These are phyloP conservation scores for Stentor roeselii DNA, from an alignment of 73 alveolate species.

Conservation along the genomic window DNA sequence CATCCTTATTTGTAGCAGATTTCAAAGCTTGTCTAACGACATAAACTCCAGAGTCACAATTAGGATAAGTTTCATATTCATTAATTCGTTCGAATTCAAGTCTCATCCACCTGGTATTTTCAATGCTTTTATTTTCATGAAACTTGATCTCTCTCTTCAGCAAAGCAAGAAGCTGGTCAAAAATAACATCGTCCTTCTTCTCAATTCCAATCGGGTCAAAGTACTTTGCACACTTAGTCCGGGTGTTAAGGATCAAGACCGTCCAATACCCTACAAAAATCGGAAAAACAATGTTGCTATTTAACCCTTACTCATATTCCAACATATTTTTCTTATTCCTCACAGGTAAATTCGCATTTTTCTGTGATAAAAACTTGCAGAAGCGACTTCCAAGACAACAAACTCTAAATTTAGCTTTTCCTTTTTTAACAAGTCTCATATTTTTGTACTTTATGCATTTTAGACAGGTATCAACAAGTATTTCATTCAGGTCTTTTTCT, in stretches of 20 bases:
- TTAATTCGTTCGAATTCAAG: not conserved
- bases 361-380: not conserved
- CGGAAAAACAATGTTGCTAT: not conserved
- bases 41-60: not conserved
- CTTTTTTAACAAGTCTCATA: not conserved
- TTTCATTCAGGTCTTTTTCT: not conserved
- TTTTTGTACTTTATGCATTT: not conserved
- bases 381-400: not conserved
- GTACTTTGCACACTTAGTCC: not conserved
- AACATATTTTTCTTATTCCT: not conserved
- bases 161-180: slow-evolving; percentile 9
- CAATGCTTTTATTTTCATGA: not conserved
- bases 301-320: not conserved
- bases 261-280: slow-evolving; percentile 19
- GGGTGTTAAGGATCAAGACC: not conserved
- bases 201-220: not conserved
- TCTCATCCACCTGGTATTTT: not conserved
- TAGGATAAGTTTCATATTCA: not conserved
- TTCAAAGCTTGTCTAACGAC: not conserved
- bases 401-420: not conserved
- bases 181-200: not conserved
- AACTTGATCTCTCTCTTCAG: slow-evolving; percentile 12
- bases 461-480: not conserved
- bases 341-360: not conserved
- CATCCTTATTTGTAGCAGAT: not conserved